Conservation (phyloP, 495 filamentous ascomycete species). For the Hypoxylon lienhwacheense region DNA sequence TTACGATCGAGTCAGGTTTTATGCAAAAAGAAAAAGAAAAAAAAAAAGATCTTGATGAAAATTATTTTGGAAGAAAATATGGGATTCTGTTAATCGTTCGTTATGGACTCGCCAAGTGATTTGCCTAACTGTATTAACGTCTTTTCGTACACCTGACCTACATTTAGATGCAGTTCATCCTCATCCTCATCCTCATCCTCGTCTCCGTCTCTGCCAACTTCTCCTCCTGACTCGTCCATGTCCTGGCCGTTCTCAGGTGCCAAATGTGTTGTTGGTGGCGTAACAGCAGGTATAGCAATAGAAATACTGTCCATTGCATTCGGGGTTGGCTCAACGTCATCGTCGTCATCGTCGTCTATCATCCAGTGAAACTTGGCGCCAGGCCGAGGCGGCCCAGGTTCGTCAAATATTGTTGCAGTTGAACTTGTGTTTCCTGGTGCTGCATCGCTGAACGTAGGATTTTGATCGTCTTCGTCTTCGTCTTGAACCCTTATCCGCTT, state of each 20-base stretch:
- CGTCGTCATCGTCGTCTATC: conserved; percentile 33
- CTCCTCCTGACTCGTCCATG: conserved; percentile 17
- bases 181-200: too few species aligned
- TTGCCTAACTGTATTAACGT: conserved; percentile 73
- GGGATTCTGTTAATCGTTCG: conserved; percentile 1
- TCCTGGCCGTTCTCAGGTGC: conserved; percentile 18
- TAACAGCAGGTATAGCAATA: not conserved
- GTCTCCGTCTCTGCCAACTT: conserved; percentile 43
- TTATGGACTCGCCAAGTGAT: conserved; percentile 48
- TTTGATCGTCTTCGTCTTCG: conserved; percentile 27
- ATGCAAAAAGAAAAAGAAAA: not conserved
- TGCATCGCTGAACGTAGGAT: conserved; percentile 37
- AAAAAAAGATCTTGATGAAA: not conserved
- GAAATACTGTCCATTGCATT: not conserved
- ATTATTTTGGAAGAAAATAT: too few species aligned
- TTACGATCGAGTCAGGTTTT: too few species aligned
- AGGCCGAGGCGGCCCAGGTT: not conserved
- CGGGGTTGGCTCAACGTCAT: conserved; percentile 13
- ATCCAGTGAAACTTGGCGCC: conserved; percentile 36
- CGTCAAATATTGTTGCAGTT: not conserved
- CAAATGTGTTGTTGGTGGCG: not conserved
- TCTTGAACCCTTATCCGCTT: conserved; percentile 41
- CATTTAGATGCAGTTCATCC: conserved; percentile 62
- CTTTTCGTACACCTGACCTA: conserved; percentile 74
- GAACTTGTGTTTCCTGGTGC: conserved; percentile 33